Evolutionary conservation across 306 rosid genomes (phyloP).

Genomic region (Cicer cuneatum): DNA sequence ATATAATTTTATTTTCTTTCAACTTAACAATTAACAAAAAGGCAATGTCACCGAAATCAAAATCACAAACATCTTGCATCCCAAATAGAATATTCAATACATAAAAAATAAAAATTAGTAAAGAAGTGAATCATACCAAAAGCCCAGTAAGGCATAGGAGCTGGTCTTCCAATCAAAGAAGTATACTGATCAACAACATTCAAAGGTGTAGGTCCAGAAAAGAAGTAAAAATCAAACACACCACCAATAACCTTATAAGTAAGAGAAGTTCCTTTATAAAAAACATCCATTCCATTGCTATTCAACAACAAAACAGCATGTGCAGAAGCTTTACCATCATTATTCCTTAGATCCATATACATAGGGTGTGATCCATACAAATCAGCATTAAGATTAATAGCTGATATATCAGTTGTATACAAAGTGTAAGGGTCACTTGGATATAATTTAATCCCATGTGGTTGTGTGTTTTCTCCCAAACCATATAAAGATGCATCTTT

Average conservation of each 20-base stretch:
- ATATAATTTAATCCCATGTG: constrained; percentile 82
- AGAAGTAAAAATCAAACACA: constrained; percentile 90
- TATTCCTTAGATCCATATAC: constrained; percentile 85
- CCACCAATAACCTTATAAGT: constrained; percentile 92
- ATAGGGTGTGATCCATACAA: constrained; percentile 91
- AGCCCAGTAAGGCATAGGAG: constrained; percentile 99
- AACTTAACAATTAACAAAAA: constrained; percentile 14
- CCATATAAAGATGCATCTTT: constrained; percentile 82
- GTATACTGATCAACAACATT: constrained; percentile 94
- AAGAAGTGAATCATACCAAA: constrained; percentile 61
- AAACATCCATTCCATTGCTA: constrained; percentile 97
- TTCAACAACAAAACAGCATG: constrained; percentile 87
- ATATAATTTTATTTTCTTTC: background rate
- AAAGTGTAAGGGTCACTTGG: constrained; percentile 85
- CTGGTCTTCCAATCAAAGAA: constrained; percentile 85
- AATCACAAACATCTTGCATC: background rate
- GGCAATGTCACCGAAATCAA: constrained; percentile 19
- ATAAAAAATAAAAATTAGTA: background rate
- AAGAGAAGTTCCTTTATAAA: constrained; percentile 74
- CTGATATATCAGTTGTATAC: constrained; percentile 79
- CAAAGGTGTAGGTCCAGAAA: constrained; percentile 82
- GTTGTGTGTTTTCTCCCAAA: constrained; percentile 91
- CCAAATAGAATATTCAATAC: background rate
- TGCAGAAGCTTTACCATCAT: constrained; percentile 65
- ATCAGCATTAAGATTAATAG: constrained; percentile 89